Evolutionary conservation across 495 filamentous ascomycete genomes (phyloP), one percentile per base, ranked within the genome.

Genomic region (Monascus purpureus): DNA sequence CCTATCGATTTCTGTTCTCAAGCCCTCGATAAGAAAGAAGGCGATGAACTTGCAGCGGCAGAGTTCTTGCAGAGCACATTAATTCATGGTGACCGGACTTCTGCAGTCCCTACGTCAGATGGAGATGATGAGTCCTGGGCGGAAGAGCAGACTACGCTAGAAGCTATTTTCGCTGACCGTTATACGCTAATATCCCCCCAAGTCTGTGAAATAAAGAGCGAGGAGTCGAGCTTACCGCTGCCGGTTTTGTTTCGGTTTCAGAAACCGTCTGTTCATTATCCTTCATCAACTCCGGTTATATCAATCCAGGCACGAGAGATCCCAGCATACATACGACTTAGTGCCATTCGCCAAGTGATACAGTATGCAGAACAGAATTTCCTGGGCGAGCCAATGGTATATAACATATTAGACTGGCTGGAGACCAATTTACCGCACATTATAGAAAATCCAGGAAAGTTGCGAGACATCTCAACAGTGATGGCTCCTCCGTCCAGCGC

Each of bases 241-340:
- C 38, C 57, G 5, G 50, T 68, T 13, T 42, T 41, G 0, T 52
- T 77, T 31, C 64, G 65, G 26, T 66, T 71, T 28, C 61, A 68
- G 30, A 65, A 55, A 37, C 68, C 75, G 8, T 53, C 52, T 12
- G 37, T 29, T 1, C 59, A 72, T 35, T 97, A 96, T 55, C 90
- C 90, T 6, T 44, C 61, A n/a, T 53, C 65, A 2, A 66, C 82
- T 40, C 80, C 90, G n/a, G 61, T 87, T 8, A 61, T 96, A 22
- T 70, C 75, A 1, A 57, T 94, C 17, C 55, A 67, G 16, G 58
- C 77, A 20, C 56, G 67, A 35, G 50, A 52, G 3, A 64, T 97
- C n/a, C 90, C 90, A 4, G 79, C 88, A 6, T 92, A 96, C 43
- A 93, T 96, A 39, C 79, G 83, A 27, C 65, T 97, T 3, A 93